These are phyloP conservation scores for Bolboschoenoplectus hybrid DNA, from an alignment of 202 grass and related monocot species.

Conservation along the genomic window DNA sequence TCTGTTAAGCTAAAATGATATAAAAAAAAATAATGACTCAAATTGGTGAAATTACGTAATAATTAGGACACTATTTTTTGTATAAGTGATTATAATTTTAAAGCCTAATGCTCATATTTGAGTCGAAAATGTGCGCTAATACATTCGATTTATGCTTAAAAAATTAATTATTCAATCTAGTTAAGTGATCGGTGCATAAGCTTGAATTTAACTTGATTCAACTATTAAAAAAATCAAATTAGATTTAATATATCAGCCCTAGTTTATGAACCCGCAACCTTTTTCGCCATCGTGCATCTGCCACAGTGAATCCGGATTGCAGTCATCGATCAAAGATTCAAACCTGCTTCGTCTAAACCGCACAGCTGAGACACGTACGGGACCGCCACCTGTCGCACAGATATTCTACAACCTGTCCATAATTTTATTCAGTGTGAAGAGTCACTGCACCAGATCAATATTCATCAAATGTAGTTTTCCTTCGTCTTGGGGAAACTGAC, in stretches of 20 bases:
- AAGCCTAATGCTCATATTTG: too few relatives aligned
- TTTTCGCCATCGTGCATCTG: neutral
- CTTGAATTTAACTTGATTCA: too few relatives aligned
- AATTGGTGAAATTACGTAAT: too few relatives aligned
- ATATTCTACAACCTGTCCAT: neutral
- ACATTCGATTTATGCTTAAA: too few relatives aligned
- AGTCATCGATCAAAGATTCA: neutral
- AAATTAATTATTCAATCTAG: too few relatives aligned
- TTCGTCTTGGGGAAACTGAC: neutral
- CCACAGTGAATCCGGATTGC: neutral
- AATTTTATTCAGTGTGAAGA: neutral
- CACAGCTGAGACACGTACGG: neutral
- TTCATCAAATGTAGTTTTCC: neutral
- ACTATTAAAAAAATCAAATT: too few relatives aligned
- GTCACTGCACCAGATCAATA: neutral
- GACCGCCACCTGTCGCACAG: neutral
- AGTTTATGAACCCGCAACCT: neutral
- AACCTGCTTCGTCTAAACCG: neutral
- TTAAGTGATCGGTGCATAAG: too few relatives aligned
- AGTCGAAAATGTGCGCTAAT: too few relatives aligned
- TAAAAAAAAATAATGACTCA: too few relatives aligned
- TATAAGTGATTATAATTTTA: too few relatives aligned
- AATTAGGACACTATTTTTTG: too few relatives aligned
- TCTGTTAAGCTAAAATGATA: too few relatives aligned
- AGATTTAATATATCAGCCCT: neutral